These are phyloP conservation scores for Erodium texanum DNA, from an alignment of 441 rosid species.

Conservation along the genomic window DNA sequence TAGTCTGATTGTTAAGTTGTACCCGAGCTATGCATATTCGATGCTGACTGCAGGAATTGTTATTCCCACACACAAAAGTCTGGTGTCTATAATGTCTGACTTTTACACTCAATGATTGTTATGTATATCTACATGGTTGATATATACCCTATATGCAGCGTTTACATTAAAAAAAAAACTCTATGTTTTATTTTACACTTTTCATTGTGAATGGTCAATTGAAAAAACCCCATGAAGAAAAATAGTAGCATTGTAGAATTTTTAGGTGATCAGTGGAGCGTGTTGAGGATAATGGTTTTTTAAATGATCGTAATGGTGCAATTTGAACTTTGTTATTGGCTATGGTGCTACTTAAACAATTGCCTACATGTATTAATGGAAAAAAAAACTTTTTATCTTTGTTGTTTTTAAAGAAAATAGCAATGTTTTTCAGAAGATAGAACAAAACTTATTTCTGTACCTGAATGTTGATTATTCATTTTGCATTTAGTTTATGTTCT, in stretches of 20 bases:
- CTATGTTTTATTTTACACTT: no score
- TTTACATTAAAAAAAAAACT: no score
- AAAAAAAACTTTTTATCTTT: neutral
- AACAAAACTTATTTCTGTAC: neutral
- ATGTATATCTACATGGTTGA: no score
- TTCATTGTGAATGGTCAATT: neutral
- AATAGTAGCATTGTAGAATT: neutral
- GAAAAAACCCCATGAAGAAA: neutral
- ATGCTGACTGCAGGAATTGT: no score
- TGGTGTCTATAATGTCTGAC: no score
- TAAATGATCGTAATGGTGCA: neutral
- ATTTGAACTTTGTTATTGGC: neutral
- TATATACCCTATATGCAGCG: no score
- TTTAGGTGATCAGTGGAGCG: neutral
- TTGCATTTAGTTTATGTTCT: neutral
- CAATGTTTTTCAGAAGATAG: neutral
- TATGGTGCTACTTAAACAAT: neutral
- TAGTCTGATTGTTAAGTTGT: no score
- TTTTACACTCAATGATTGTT: no score
- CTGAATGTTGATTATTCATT: no score
- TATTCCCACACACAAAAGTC: no score
- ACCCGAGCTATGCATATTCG: no score
- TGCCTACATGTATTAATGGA: neutral
- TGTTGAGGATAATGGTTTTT: neutral
- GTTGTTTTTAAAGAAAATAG: neutral